A percentile compares a stretch with the other conserved stretches of the same genome.
These are phyloP conservation scores for Aspergillus quadrilineatus DNA, from an alignment of 2,329 filamentous ascomycete genomes.

Conservation along the genomic window DNA sequence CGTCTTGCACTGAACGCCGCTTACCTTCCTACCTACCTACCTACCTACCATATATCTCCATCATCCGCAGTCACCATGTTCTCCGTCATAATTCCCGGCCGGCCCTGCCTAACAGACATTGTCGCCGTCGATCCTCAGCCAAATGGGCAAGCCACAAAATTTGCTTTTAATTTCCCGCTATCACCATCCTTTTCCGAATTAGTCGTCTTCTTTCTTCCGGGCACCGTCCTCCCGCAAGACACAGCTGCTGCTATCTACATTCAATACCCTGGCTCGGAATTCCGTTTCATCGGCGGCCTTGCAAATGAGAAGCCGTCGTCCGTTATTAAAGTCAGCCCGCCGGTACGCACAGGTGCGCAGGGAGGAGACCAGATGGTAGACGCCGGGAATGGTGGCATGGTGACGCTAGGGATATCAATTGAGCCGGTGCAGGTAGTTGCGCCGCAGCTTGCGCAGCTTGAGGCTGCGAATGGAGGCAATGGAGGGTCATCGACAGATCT, in stretches of 20 bases:
- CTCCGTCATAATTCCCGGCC: conserved; percentile 60
- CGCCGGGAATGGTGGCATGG: conserved; percentile 48
- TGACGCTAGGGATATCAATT: conserved; percentile 78
- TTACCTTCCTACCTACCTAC: not conserved
- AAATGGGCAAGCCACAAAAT: conserved; percentile 59
- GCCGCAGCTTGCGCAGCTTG: conserved; percentile 63
- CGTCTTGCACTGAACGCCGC: not conserved
- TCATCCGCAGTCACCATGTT: conserved; percentile 48
- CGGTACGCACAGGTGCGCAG: conserved; percentile 32
- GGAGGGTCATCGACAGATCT: conserved; percentile 31
- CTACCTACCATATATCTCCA: not conserved
- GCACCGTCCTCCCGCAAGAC: conserved; percentile 66
- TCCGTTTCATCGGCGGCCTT: conserved; percentile 84
- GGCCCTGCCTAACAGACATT: conserved; percentile 60
- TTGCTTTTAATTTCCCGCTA: conserved; percentile 66
- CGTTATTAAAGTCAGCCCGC: conserved; percentile 71
- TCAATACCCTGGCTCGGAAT: conserved; percentile 66
- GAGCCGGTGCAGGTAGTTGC: conserved; percentile 74
- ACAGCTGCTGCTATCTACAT: conserved; percentile 90
- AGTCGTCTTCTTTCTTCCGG: conserved; percentile 84
- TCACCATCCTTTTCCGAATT: conserved; percentile 67
- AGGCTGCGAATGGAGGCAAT: conserved; percentile 28
- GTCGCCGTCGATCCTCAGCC: conserved; percentile 51
- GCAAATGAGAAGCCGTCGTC: conserved; percentile 88
- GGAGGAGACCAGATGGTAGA: conserved; percentile 49